These are phyloP conservation scores for Sedum album DNA, from an alignment of 164 flowering plant genomes.

Conservation along the genomic window DNA sequence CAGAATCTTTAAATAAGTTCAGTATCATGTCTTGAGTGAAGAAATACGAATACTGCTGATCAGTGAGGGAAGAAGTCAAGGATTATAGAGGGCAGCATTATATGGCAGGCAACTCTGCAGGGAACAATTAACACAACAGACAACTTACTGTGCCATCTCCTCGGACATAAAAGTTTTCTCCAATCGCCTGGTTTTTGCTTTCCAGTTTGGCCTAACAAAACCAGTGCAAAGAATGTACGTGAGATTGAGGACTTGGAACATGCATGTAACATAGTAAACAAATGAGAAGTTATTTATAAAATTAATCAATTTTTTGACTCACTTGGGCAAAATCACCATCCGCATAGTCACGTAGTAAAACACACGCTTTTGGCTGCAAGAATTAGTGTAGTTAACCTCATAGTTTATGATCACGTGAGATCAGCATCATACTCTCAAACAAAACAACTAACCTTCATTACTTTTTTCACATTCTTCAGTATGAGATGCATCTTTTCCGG, in stretches of 20 bases:
- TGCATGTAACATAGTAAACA: neutral
- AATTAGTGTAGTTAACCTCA: neutral
- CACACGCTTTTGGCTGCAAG: slow-evolving; percentile 28
- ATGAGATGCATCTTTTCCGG: slow-evolving; percentile 29
- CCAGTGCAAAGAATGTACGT: neutral
- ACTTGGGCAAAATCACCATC: slow-evolving; percentile 35
- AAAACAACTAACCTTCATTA: slow-evolving; percentile 21
- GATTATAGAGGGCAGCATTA: neutral
- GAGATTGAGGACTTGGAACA: neutral
- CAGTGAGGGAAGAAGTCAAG: slow-evolving; percentile 8
- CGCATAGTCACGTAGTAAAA: slow-evolving; percentile 31
- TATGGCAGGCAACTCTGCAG: neutral
- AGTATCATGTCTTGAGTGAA: slow-evolving; percentile 34
- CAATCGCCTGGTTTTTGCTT: slow-evolving; percentile 28
- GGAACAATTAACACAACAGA: neutral
- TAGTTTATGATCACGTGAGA: neutral
- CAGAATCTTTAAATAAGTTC: slow-evolving; percentile 29
- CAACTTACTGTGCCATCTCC: slow-evolving; percentile 53
- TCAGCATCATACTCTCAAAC: neutral
- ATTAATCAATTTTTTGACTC: slow-evolving; percentile 1
- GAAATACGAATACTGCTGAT: slow-evolving; percentile 34
- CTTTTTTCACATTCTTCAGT: slow-evolving; percentile 21
- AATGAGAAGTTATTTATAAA: too few species aligned
- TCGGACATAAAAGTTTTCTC: slow-evolving; percentile 35
- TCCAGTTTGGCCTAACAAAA: slow-evolving; percentile 31